Evolutionary conservation across 192 early-diverging fungal species (phyloP).

Genomic region (Backusella circina): DNA sequence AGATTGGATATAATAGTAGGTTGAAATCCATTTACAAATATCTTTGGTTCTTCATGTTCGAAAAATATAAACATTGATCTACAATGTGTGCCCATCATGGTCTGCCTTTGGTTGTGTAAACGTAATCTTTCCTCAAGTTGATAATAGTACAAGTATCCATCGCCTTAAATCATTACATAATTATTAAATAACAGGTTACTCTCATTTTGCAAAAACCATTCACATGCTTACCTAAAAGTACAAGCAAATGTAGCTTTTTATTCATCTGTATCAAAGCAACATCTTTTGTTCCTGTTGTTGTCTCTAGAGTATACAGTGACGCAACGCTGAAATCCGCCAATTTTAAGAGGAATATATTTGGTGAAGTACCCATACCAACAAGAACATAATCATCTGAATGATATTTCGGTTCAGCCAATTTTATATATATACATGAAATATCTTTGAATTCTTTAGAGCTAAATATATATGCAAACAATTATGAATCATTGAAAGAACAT

Average conservation of each 20-base stretch:
- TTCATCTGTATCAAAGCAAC: conserved; percentile 64
- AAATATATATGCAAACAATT: too few species aligned
- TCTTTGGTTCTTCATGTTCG: conserved; percentile 38
- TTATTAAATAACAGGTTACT: too few species aligned
- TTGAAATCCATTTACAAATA: conserved; percentile 82
- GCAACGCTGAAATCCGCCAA: conserved; percentile 13
- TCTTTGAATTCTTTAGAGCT: conserved; percentile 12
- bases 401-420: conserved; percentile 16
- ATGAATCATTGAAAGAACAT: too few species aligned
- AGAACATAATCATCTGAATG: conserved; percentile 59
- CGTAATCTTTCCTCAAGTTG: conserved; percentile 39
- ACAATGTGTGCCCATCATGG: conserved; percentile 78
- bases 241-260: conserved; percentile 64
- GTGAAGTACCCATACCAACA: conserved; percentile 18
- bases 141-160: conserved; percentile 78
- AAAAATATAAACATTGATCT: conserved; percentile 55
- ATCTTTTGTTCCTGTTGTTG: conserved; percentile 64
- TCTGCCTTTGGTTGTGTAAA: conserved; percentile 19
- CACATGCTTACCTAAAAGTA: conserved; percentile 51
- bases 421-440: conserved; percentile 47
- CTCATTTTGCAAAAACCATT: background rate
- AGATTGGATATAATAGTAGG: conserved; percentile 75
- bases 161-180: conserved; percentile 38
- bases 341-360: background rate
- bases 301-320: conserved; percentile 39